These are phyloP conservation scores for Hymenoscyphus linearis DNA, from an alignment of 2,329 filamentous ascomycete species.

Conservation along the genomic window DNA sequence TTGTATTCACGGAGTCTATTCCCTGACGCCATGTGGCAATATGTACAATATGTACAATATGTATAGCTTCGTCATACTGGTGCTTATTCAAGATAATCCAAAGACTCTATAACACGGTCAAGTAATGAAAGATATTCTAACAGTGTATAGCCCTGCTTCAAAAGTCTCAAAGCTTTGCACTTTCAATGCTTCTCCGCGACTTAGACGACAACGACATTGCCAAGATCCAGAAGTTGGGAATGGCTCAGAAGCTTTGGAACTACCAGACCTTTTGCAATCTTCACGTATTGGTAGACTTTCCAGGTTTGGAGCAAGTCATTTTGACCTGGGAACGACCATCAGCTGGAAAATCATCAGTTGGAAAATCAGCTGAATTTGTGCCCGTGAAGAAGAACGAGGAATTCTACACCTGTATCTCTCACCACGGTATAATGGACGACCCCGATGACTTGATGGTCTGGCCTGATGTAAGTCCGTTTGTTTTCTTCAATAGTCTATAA, in stretches of 20 bases:
- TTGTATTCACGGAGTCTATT: not conserved
- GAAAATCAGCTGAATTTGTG: not conserved
- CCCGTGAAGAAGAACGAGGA: not conserved
- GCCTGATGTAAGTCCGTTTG: not conserved
- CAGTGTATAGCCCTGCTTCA: not conserved
- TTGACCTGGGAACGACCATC: not conserved
- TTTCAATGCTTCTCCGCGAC: not conserved
- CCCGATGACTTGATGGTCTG: not conserved
- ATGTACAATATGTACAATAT: not conserved
- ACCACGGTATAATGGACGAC: not conserved
- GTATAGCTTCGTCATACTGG: not conserved
- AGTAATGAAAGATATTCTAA: not conserved
- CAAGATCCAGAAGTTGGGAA: not conserved
- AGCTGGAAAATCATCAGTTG: not conserved
- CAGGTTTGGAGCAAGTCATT: not conserved
- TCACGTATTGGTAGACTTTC: not conserved
- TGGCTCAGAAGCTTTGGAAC: conserved; percentile 2
- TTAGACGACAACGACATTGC: not conserved
- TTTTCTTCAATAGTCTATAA: not conserved
- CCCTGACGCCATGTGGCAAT: not conserved
- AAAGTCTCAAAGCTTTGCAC: not conserved
- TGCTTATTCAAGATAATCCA: too few species aligned
- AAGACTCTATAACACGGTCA: not conserved
- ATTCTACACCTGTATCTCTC: not conserved
- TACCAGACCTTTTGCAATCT: conserved; percentile 2